These are phyloP conservation scores for Orbilia javanica DNA, from an alignment of 2,329 filamentous ascomycete genomes.

Conservation along the genomic window DNA sequence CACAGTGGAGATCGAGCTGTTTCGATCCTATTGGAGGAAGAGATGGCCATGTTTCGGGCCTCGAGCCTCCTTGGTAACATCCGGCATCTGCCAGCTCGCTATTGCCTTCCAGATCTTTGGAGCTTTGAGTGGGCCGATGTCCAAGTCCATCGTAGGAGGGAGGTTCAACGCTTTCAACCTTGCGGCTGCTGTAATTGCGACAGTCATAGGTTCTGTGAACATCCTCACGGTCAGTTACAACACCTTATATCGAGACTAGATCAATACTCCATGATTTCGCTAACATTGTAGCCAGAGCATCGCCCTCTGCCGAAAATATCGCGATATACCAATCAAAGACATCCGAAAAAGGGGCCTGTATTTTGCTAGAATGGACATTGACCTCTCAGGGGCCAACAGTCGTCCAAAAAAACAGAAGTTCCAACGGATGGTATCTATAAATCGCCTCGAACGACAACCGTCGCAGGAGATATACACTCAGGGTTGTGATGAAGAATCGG, in stretches of 20 bases:
- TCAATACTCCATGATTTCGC: not conserved
- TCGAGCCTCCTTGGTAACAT: slow-evolving; percentile 28
- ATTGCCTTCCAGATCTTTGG: slow-evolving; percentile 47
- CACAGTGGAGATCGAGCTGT: slow-evolving; percentile 13
- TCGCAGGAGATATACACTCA: not conserved
- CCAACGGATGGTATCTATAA: slow-evolving; percentile 5
- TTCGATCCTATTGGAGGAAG: slow-evolving; percentile 36
- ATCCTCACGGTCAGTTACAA: slow-evolving; percentile 26
- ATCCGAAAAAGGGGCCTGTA: slow-evolving; percentile 30
- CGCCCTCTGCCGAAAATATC: slow-evolving; percentile 25
- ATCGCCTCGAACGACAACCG: not conserved
- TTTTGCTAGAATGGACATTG: slow-evolving; percentile 18
- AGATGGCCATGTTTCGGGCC: slow-evolving; percentile 47
- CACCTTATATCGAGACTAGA: not conserved
- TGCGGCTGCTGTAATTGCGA: slow-evolving; percentile 21
- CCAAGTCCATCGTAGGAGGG: not conserved
- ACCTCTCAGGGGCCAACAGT: slow-evolving; percentile 11
- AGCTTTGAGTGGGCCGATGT: slow-evolving; percentile 42
- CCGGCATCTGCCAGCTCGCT: slow-evolving; percentile 32
- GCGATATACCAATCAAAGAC: slow-evolving; percentile 37
- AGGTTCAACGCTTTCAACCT: slow-evolving; percentile 29
- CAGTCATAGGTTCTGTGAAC: slow-evolving; percentile 23
- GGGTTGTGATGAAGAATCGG: not conserved
- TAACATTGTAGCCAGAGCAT: slow-evolving; percentile 20
- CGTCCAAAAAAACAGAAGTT: not conserved